Percentiles rank a stretch among this genome's conserved stretches.
phyloP scores from a whole-genome alignment of 768 basidiomycete species.

The Termitomyces sp. region DNA sequence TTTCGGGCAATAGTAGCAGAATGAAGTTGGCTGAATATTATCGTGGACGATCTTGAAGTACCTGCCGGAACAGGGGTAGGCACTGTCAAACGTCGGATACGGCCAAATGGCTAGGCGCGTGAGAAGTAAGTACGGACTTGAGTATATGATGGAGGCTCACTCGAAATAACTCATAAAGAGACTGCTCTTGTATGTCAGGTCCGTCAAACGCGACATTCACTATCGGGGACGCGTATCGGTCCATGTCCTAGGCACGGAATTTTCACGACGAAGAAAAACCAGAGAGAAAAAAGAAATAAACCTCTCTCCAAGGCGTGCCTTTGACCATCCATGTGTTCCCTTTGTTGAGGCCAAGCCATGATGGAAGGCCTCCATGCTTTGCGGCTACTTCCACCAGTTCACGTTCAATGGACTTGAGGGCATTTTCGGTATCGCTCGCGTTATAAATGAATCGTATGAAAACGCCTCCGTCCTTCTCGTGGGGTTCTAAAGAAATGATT shows the following conservation, averaged over 20 bases:
- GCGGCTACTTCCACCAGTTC: slow-evolving; percentile 40
- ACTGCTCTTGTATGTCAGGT: slow-evolving; percentile 79
- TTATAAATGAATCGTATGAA: slow-evolving; percentile 72
- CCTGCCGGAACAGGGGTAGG: slow-evolving; percentile 65
- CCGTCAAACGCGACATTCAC: slow-evolving; percentile 86
- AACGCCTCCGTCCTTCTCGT: slow-evolving; percentile 81
- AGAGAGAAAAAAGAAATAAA: slow-evolving; percentile 23
- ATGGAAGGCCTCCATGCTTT: slow-evolving; percentile 54
- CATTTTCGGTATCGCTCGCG: slow-evolving; percentile 30
- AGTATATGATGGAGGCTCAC: slow-evolving; percentile 37
- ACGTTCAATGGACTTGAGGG: slow-evolving; percentile 45
- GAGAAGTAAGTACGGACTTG: background rate
- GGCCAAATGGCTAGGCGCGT: slow-evolving; percentile 68
- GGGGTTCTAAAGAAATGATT: slow-evolving; percentile 59
- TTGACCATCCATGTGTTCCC: slow-evolving; percentile 69
- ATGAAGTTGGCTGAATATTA: slow-evolving; percentile 59
- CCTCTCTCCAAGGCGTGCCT: slow-evolving; percentile 82
- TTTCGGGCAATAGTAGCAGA: slow-evolving; percentile 84
- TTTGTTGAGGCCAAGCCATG: slow-evolving; percentile 52
- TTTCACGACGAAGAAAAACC: background rate
- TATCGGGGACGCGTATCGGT: slow-evolving; percentile 69
- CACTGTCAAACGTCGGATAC: slow-evolving; percentile 61
- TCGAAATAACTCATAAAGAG: slow-evolving; percentile 72
- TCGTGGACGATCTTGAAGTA: slow-evolving; percentile 56
- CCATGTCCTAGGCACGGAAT: slow-evolving; percentile 65